A percentile compares a stretch with the other conserved stretches of the same genome.
Conservation (phyloP, 2,329 filamentous ascomycete species). For the Trichoderma sp. region DNA sequence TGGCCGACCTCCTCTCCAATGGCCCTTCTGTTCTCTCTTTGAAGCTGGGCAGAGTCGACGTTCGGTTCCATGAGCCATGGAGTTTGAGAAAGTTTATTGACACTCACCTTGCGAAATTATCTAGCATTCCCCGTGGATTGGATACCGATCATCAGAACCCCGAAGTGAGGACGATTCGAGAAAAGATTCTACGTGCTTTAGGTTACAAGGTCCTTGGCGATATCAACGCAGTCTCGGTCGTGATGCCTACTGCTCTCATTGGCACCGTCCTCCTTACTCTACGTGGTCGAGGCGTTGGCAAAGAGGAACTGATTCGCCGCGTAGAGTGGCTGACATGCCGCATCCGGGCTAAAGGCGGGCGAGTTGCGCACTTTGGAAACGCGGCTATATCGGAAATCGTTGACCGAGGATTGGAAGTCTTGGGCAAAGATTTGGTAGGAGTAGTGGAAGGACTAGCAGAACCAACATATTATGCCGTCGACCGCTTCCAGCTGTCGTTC, state of each 20-base stretch:
- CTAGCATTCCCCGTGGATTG: slow-evolving; percentile 45
- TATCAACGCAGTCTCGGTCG: slow-evolving; percentile 93
- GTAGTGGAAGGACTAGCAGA: slow-evolving; percentile 78
- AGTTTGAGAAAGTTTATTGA: slow-evolving; percentile 80
- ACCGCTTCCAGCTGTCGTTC: slow-evolving; percentile 95
- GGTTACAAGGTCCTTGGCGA: slow-evolving; percentile 91
- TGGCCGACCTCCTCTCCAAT: slow-evolving; percentile 83
- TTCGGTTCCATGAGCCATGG: slow-evolving; percentile 96
- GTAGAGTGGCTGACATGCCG: slow-evolving; percentile 88
- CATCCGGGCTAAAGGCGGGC: slow-evolving; percentile 81
- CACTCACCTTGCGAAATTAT: slow-evolving; percentile 65
- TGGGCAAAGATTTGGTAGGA: slow-evolving; percentile 87
- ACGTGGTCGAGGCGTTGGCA: slow-evolving; percentile 87
- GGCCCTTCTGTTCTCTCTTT: slow-evolving; percentile 84
- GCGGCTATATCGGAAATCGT: slow-evolving; percentile 79
- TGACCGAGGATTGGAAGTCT: slow-evolving; percentile 84
- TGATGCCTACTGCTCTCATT: slow-evolving; percentile 96
- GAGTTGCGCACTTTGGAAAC: slow-evolving; percentile 90
- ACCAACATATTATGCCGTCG: slow-evolving; percentile 91
- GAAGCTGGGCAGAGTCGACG: slow-evolving; percentile 87
- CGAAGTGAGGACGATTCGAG: slow-evolving; percentile 57
- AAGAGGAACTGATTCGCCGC: slow-evolving; percentile 78
- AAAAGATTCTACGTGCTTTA: slow-evolving; percentile 78
- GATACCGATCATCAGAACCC: slow-evolving; percentile 51
- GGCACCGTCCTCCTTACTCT: slow-evolving; percentile 91